Evolutionary conservation across 108 stramenopile species (phyloP).

Genomic region (Pseudonitzschia pungens): DNA sequence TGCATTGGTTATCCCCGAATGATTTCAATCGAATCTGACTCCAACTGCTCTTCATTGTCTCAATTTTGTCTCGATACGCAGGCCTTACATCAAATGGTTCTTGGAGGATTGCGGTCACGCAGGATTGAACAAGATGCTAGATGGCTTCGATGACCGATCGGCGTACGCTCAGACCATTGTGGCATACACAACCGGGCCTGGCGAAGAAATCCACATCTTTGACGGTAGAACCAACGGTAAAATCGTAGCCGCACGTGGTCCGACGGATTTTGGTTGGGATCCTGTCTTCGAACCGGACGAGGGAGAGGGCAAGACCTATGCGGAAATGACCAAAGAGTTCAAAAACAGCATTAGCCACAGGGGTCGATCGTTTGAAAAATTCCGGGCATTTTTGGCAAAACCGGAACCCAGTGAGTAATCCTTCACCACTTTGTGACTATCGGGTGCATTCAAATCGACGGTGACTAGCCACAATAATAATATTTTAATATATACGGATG

Average conservation of each 20-base stretch:
- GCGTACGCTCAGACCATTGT: slow-evolving; percentile 97
- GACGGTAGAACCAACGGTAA: slow-evolving; percentile 86
- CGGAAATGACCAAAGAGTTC: slow-evolving; percentile 92
- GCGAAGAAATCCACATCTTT: slow-evolving; percentile 80
- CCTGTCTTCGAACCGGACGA: slow-evolving; percentile 82
- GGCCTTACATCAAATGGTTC: slow-evolving; percentile 98
- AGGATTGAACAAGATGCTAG: slow-evolving; percentile 87
- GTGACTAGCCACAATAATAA: not conserved
- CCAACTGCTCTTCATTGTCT: not conserved
- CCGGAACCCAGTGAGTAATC: not conserved
- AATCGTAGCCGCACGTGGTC: slow-evolving; percentile 90
- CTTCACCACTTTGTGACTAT: not conserved
- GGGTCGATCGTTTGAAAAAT: slow-evolving; percentile 75
- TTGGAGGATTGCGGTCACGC: slow-evolving; percentile 90
- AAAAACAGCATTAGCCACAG: slow-evolving; percentile 96
- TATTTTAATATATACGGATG: too few species aligned
- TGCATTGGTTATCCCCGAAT: too few species aligned
- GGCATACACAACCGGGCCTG: slow-evolving; percentile 90
- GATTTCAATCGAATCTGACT: too few species aligned
- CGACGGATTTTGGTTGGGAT: slow-evolving; percentile 95
- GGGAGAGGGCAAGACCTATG: slow-evolving; percentile 84
- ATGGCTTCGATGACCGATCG: slow-evolving; percentile 89
- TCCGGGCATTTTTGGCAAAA: slow-evolving; percentile 42
- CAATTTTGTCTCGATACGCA: not conserved
- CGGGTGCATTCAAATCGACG: not conserved